Base-by-base conservation (phyloP, 2,329 filamentous ascomycete genomes). In the Fusarium dlaminii region DNA sequence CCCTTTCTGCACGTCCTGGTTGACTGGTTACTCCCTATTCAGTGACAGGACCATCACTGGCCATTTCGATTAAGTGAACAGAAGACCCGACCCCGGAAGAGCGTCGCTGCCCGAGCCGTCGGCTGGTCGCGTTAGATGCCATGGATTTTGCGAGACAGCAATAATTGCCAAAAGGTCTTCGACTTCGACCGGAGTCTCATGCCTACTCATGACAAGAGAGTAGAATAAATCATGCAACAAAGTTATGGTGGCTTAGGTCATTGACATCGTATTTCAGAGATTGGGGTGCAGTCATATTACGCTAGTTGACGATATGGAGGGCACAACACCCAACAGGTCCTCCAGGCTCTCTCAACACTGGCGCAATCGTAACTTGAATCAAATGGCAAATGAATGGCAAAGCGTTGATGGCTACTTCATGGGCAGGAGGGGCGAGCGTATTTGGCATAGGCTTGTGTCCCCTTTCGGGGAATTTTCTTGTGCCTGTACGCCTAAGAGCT, bases 401-500 rank as follows among this genome's bases (percentile, higher is more conserved):
- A 62, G 42, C 52, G 48, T 57, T 72, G 32, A 34, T 30, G 24
- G 56, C 22, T 46, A 59, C 56, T 36, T 24, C 32, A 30, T 30
- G 34, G 12, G 42, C 36, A 59, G 17, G 68, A 69, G 56, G 65
- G 59, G 54, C 56, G 58, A 61, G 66, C 74, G 63, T 64, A 75
- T 75, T 48, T 74, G 72, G 67, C 67, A 75, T 72, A 63, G 73
- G 45, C 69, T 80, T 81, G 80, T 84, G 80, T 81, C 76, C 79
- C 79, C 66, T 32, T 75, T 81, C 81, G 80, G 81, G 79, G 77
- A 81, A 78, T 82, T 81, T 81, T 77, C 69, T 75, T 81, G 80
- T 81, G 78, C 77, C 82, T 84, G 84, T 84, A 82, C 82, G 66
- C 80, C 76, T 72, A 75, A 75, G 78, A 75, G 79, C 79, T 81